phyloP scores from a whole-genome alignment of 345 rosid species.

The Brassica juncea region DNA sequence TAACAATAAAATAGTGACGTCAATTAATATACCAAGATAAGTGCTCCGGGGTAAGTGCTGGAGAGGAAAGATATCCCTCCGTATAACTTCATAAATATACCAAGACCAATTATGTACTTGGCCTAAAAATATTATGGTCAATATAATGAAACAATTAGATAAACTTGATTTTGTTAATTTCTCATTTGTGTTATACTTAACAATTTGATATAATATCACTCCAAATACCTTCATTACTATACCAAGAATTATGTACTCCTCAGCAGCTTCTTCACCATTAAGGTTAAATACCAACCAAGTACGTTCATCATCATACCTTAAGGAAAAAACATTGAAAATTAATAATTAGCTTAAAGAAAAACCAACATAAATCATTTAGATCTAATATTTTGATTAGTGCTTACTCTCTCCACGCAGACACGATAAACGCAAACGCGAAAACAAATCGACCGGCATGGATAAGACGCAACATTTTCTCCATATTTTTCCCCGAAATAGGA shows the following conservation, averaged over 20 bases:
- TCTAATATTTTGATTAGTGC: background rate
- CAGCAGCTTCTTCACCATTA: slow-evolving; percentile 21
- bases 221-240: slow-evolving; percentile 1
- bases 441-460: slow-evolving; percentile 15
- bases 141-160: background rate
- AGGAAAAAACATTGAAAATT: background rate
- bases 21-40: slow-evolving; percentile 15
- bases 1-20: background rate
- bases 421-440: slow-evolving; percentile 22
- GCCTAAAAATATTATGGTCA: background rate
- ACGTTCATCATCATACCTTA: slow-evolving; percentile 6
- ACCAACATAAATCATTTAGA: background rate
- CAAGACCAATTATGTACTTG: slow-evolving; percentile 29
- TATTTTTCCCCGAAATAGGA: background rate
- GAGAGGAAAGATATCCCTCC: slow-evolving; percentile 33
- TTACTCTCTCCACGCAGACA: slow-evolving; percentile 35
- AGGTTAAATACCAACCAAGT: slow-evolving; percentile 6
- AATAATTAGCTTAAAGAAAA: background rate
- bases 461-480: slow-evolving; percentile 23
- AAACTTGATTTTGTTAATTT: background rate
- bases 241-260: background rate
- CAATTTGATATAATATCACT: background rate
- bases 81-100: slow-evolving; percentile 11
- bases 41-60: slow-evolving; percentile 28
- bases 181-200: background rate